Evolutionary conservation across 164 flowering plant species (phyloP).

Genomic region (Umbellularia californica): DNA sequence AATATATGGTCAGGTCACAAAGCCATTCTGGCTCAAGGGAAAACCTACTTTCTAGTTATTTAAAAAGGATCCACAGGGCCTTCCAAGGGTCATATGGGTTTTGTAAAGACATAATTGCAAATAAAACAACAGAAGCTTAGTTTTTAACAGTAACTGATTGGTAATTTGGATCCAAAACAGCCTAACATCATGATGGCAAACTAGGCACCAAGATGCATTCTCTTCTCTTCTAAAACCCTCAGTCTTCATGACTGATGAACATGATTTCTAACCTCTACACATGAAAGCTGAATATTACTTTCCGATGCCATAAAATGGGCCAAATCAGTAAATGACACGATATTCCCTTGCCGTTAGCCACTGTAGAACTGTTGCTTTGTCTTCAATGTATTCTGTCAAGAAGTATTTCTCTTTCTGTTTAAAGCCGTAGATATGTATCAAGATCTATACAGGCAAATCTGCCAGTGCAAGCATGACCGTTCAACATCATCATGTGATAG

Average conservation of each 20-base stretch:
- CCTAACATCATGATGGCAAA: not conserved
- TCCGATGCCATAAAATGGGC: not conserved
- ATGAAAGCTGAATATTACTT: not conserved
- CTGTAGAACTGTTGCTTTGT: not conserved
- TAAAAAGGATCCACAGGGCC: too few species aligned
- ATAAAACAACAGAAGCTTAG: too few species aligned
- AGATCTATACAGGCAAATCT: not conserved
- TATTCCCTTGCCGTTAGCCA: not conserved
- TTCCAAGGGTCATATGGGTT: too few species aligned
- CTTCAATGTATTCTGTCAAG: not conserved
- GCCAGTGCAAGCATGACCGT: not conserved
- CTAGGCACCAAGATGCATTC: not conserved
- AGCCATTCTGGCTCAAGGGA: too few species aligned
- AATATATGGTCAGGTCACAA: too few species aligned
- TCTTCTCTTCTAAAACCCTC: not conserved
- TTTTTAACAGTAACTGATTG: too few species aligned
- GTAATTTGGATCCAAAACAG: too few species aligned
- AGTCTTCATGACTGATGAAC: not conserved
- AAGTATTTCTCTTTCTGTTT: not conserved
- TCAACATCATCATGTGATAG: constrained; percentile 38
- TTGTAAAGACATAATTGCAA: too few species aligned
- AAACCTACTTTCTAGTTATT: too few species aligned
- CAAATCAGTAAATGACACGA: not conserved
- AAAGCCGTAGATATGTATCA: not conserved
- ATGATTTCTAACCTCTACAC: not conserved